A percentile compares a stretch with the other conserved stretches of the same genome.
Evolutionary conservation across 1,284 basidiomycete species (phyloP).

Genomic region (Apiotrichum siamense): DNA sequence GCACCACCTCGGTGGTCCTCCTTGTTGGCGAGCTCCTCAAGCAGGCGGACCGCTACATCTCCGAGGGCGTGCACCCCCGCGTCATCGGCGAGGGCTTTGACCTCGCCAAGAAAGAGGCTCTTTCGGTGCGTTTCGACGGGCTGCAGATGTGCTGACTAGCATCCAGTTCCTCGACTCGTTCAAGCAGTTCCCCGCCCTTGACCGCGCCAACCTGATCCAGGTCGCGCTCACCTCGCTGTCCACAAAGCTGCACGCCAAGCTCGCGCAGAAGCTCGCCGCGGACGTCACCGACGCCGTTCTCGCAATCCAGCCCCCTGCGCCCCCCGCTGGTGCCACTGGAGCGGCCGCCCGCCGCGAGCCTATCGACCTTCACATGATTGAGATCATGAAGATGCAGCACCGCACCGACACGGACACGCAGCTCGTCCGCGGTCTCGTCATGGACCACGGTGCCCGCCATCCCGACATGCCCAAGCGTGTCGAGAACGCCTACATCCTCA

Average conservation of each 20-base stretch:
- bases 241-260: constrained; percentile 78
- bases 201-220: constrained; percentile 84
- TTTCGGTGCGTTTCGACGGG: constrained; percentile 45
- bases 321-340: constrained; percentile 54
- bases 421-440: constrained; percentile 86
- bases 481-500: constrained; percentile 93
- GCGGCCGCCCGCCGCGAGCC: constrained; percentile 70
- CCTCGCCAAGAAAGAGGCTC: constrained; percentile 90
- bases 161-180: constrained; percentile 78
- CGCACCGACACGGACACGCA: constrained; percentile 97
- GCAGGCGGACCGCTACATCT: constrained; percentile 95
- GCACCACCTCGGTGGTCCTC: constrained; percentile 94
- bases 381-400: constrained; percentile 99
- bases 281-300: constrained; percentile 95
- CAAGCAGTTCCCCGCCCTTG: constrained; percentile 64
- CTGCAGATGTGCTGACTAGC: background rate
- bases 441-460: constrained; percentile 87
- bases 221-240: constrained; percentile 91
- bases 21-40: constrained; percentile 96
- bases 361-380: constrained; percentile 98
- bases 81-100: constrained; percentile 95
- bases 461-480: constrained; percentile 99
- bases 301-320: constrained; percentile 70
- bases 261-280: constrained; percentile 83
- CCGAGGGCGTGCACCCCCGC: constrained; percentile 96